Conservation (phyloP, 2,329 filamentous ascomycete species). For the Pseudogymnoascus sp. region DNA sequence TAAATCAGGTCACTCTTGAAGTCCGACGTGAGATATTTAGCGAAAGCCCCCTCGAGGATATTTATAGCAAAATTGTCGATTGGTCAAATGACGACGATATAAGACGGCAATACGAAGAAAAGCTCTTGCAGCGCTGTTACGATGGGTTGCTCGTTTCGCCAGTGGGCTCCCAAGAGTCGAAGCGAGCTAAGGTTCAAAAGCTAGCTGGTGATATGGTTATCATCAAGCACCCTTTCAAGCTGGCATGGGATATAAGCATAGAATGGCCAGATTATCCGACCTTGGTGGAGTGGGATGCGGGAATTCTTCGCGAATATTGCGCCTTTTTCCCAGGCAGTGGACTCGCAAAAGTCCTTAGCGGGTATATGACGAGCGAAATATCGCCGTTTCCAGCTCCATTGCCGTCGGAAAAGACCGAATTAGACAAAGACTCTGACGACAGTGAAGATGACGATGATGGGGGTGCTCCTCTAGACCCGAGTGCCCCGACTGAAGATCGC, state of each 20-base stretch:
- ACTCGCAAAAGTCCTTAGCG: conserved; percentile 72
- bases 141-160: conserved; percentile 68
- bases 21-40: conserved; percentile 79
- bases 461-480: conserved; percentile 46
- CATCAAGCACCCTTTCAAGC: conserved; percentile 80
- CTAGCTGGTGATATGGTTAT: conserved; percentile 90
- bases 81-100: conserved; percentile 85
- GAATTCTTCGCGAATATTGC: conserved; percentile 73
- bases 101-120: conserved; percentile 82
- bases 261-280: conserved; percentile 80
- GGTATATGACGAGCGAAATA: conserved; percentile 73
- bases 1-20: conserved; percentile 75
- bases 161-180: conserved; percentile 46
- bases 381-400: conserved; percentile 64
- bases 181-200: conserved; percentile 66
- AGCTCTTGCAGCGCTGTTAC: conserved; percentile 72
- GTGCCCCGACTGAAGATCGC: conserved; percentile 68
- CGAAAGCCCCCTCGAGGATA: conserved; percentile 66
- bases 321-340: conserved; percentile 78
- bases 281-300: conserved; percentile 69
- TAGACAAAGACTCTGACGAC: conserved; percentile 38
- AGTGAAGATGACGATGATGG: conserved; percentile 49
- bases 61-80: conserved; percentile 79
- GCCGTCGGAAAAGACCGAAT: conserved; percentile 24
- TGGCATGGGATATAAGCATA: conserved; percentile 85